Conservation (phyloP, 1,284 basidiomycete genomes). For the Trametes versicolor region DNA sequence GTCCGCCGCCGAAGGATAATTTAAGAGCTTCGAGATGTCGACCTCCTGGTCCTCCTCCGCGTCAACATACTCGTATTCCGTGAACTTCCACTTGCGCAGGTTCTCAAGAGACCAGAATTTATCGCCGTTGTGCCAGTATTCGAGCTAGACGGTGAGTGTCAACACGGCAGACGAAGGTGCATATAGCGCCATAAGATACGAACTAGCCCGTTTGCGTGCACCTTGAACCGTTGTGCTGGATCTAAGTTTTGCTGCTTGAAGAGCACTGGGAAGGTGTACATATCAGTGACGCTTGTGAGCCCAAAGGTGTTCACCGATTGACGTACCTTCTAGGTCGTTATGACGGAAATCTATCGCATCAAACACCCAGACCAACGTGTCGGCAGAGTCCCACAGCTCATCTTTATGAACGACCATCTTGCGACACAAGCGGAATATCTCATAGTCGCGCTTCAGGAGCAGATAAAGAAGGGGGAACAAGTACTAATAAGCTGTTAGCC, state of each 20-base stretch:
- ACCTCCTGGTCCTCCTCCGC: constrained; percentile 4
- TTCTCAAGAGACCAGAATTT: constrained; percentile 16
- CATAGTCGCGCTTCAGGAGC: constrained; percentile 32
- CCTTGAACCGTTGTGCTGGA: constrained; percentile 35
- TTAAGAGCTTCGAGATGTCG: constrained; percentile 10
- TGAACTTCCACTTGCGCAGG: constrained; percentile 9
- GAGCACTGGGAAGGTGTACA: constrained; percentile 40
- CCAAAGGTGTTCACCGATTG: not conserved
- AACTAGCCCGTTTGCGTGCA: constrained; percentile 41
- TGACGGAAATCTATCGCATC: constrained; percentile 29
- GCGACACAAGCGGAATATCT: constrained; percentile 31
- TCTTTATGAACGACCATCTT: constrained; percentile 30
- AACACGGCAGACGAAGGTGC: not conserved
- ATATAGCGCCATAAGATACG: not conserved
- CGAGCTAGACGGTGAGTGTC: constrained; percentile 6
- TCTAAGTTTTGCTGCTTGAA: constrained; percentile 45
- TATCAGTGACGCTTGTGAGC: not conserved
- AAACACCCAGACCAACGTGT: constrained; percentile 30
- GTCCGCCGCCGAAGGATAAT: constrained; percentile 12
- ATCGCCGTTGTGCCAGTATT: constrained; percentile 19
- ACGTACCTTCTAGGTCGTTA: constrained; percentile 30
- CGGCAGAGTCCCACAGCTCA: constrained; percentile 42
- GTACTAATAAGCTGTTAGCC: constrained; percentile 42
- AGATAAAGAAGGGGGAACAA: constrained; percentile 37
- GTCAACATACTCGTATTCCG: constrained; percentile 10